Evolutionary conservation across 208 protist genomes (phyloP), one percentile per base, ranked within the genome.

Genomic region (Novymonas esmeraldas): DNA sequence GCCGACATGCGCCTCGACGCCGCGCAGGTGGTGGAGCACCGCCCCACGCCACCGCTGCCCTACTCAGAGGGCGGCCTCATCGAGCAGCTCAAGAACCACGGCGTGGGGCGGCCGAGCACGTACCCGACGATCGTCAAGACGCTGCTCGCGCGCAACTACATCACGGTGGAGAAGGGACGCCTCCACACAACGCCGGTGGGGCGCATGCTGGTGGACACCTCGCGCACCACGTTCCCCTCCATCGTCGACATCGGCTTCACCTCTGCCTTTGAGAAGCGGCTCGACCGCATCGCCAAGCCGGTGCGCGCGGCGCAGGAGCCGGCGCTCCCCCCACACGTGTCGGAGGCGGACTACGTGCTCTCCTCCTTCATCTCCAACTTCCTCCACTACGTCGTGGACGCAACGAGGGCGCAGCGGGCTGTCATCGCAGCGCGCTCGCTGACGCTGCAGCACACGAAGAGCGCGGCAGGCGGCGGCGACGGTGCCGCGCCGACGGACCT

Each of bases 191-290:
- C 92, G 29, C 74, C 81, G 38, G 61, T 93, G 11, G 92, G 92
- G 3, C 79, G 85, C 13, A 31, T 92, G 73, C 70, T 96, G 14
- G 92, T 92, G 39, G 72, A 84, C 18, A 89, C 81, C 1, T 82
- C 89, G 14, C 81, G 83, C 45, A 68, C 66, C n/a, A 94, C 81
- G 2, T 95, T 96, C 62, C 89, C 92, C n/a, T 89, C 87, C 45
- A 90, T 96, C 52, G 92, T 95, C 5, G 89, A 96, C 66, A 93
- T 96, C 75, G 87, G 85, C 55, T 96, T 96, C 74, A 96, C 92
- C 57, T 76, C 87, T 7, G 73, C 63, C 5, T 95, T 96, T 70
- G 92, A 96, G 73, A 92, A 93, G 70, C 79, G 92, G 70, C 87
- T 96, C 11, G 92, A 96, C 72, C 73, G 76, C 51, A 89, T 96